Percentiles rank a stretch among this genome's conserved stretches.
Conservation (phyloP, 306 rosid species). For the Cicer pinnatifidum region DNA sequence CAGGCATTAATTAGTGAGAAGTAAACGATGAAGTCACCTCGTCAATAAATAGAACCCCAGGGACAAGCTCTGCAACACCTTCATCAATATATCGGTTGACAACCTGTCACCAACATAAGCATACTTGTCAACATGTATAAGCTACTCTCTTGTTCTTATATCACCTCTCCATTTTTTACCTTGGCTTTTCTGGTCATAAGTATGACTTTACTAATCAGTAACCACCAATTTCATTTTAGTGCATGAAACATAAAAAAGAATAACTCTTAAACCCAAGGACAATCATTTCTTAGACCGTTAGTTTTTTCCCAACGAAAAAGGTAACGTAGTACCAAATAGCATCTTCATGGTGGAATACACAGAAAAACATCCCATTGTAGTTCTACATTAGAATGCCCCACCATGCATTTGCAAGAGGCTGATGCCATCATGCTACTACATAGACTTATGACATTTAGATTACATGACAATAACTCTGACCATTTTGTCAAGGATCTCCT, state of each 20-base stretch:
- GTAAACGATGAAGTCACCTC: conserved; percentile 52
- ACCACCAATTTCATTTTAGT: conserved; percentile 20
- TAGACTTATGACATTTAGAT: background rate
- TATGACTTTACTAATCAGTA: conserved; percentile 2
- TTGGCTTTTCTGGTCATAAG: background rate
- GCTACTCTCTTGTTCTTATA: conserved; percentile 3
- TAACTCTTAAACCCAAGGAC: background rate
- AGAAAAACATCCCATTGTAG: background rate
- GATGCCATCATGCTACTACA: background rate
- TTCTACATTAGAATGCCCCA: background rate
- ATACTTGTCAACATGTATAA: background rate
- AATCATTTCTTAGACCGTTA: background rate
- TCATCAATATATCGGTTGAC: conserved; percentile 93
- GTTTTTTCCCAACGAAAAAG: background rate
- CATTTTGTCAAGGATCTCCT: background rate
- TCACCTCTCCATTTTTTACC: conserved; percentile 9
- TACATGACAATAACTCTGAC: background rate
- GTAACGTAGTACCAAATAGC: background rate
- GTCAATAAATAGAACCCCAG: conserved; percentile 90
- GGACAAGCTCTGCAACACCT: conserved; percentile 99
- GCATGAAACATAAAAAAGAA: conserved; percentile 16
- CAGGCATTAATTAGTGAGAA: conserved; percentile 15
- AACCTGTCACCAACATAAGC: conserved; percentile 61
- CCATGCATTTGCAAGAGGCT: background rate
- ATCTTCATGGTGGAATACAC: background rate